Base-by-base conservation (phyloP, 73 alveolate species). In the Vitrella brassicaformis region DNA sequence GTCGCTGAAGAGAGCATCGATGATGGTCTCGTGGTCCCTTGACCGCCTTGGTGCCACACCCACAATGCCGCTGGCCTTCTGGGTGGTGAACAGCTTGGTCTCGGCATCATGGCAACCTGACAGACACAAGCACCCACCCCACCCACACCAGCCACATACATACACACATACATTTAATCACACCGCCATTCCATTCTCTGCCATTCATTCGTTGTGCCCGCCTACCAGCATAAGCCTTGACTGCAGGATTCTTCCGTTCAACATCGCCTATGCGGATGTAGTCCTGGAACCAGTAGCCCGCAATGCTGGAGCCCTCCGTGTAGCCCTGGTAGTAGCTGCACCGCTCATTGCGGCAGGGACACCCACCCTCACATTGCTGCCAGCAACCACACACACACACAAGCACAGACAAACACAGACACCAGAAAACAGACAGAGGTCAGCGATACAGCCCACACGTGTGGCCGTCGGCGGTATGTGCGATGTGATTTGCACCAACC, bases 211-310 rank as follows among this genome's bases (percentile, higher is more conserved):
- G n/a, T n/a, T 39, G 22, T 39, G 56, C 4, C 32, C 47, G 80
- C 14, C 80, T 47, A 1, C 80, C 80, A 71, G 47, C 0, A 0
- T 45, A 30, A 7, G 80, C 80, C 25, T 68, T 65, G 66, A 73
- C 26, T 28, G 27, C 78, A 10, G 84, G 84, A 31, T 77, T 77
- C 72, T 77, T 72, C 66, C 69, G 77, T 31, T 67, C 69, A 71
- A 69, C 70, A 68, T 77, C 84, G 10, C 84, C 84, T 47, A 77
- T 27, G 71, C 78, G 47, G 68, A 86, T 78, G 31, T 47, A 47
- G 47, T 86, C 92, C 83, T 84, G 71, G 31, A 84, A 65, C 72
- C 74, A 84, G 70, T 70, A 78, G 31, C 90, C 90, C 8, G 47
- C 47, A 31, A 84, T 71, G 70, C 76, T 68, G 25, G 77, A 74